Evolutionary conservation across 108 stramenopile species (phyloP), one percentile per base, ranked within the genome.

Genomic region (Nitzschia palea): DNA sequence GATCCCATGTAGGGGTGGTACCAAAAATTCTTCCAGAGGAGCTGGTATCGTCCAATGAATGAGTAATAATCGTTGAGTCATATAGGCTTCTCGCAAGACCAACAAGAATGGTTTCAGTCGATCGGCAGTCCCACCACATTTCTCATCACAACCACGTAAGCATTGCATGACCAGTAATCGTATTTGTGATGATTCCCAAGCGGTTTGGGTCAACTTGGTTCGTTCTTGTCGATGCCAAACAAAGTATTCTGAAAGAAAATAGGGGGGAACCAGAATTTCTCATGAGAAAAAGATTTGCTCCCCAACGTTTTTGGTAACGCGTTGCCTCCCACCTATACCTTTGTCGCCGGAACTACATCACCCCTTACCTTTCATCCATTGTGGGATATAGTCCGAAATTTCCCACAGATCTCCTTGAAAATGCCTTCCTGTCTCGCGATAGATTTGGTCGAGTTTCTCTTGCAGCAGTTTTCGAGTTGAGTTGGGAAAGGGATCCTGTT

Each of bases 171-270:
- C 53, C 28, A 77, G 34, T 17, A 60, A 30, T 23, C 61, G 37
- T 15, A 18, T 44, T 15, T 52, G 44, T 12, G 28, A 55, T 6
- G 30, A 5, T 40, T 36, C 27, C 73, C 73, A 71, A 28, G 44
- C 2, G 18, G 63, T 62, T 27, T 40, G 5, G 2, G 68, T 68
- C 4, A 78, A 20, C 29, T 43, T 42, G 1, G n/a, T 10, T 20
- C 72, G 53, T 28, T 63, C 32, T 25, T 66, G 17, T 29, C 40
- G 34, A 44, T 81, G 76, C 80, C 80, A 81, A 10, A 31, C 60
- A 34, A 77, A 77, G 23, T 81, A 81, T 0, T 81, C 80, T 58
- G 50, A 51, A n/a, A n/a, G n/a, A n/a, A n/a, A n/a, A n/a, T n/a
- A n/a, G 42, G 14, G 14, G 42, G 12, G 42, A 42, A 14, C 42